Evolutionary conservation across 768 basidiomycete genomes (phyloP).

Genomic region (Lactarius quietus): DNA sequence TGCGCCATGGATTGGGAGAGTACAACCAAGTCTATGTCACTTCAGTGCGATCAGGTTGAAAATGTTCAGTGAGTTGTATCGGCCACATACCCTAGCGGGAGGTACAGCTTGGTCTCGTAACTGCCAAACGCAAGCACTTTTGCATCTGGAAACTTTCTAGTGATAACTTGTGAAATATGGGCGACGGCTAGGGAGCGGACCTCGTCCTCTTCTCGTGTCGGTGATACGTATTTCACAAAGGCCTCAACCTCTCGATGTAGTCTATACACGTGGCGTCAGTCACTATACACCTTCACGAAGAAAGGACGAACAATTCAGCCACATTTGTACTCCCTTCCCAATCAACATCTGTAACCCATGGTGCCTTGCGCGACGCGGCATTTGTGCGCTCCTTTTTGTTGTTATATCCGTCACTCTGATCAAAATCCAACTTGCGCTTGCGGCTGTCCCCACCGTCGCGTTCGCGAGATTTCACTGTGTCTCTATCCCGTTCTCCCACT

Average conservation of each 20-base stretch:
- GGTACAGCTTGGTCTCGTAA: conserved; percentile 89
- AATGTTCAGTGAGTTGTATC: background rate
- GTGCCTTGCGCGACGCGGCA: conserved; percentile 50
- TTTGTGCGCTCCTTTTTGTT: conserved; percentile 52
- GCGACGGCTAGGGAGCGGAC: conserved; percentile 69
- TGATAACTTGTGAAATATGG: conserved; percentile 64
- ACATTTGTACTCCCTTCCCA: conserved; percentile 75
- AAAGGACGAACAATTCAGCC: conserved; percentile 69
- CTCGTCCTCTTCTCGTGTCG: conserved; percentile 81
- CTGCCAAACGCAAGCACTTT: conserved; percentile 85
- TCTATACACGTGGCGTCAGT: conserved; percentile 40
- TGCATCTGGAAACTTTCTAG: conserved; percentile 70
- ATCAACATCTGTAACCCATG: conserved; percentile 66
- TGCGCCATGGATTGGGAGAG: conserved; percentile 72
- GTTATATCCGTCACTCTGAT: conserved; percentile 47
- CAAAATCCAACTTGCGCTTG: conserved; percentile 50
- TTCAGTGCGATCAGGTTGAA: conserved; percentile 33
- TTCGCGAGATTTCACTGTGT: conserved; percentile 20
- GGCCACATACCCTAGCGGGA: conserved; percentile 77
- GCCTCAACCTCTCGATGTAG: conserved; percentile 83
- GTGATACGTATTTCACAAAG: conserved; percentile 84
- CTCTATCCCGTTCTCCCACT: conserved; percentile 24
- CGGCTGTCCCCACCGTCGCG: conserved; percentile 31
- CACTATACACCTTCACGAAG: conserved; percentile 6
- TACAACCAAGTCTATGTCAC: conserved; percentile 95